phyloP scores from a whole-genome alignment of 352 stramenopile species.

The Phytophthora pinifolia region DNA sequence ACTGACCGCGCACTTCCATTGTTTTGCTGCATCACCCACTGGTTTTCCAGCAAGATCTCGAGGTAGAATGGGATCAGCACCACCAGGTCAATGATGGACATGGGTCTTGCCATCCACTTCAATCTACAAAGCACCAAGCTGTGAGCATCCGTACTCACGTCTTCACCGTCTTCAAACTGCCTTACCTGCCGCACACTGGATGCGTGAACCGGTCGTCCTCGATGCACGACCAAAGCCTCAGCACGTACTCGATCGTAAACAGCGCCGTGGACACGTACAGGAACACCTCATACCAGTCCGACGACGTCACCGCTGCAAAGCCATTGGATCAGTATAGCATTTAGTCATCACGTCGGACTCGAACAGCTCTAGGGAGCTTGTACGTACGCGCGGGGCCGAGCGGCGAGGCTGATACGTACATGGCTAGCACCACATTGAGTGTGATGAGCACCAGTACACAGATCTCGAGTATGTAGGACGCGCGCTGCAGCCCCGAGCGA shows the following conservation, averaged over 20 bases:
- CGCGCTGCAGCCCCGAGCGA: slow-evolving; percentile 57
- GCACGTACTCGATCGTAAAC: slow-evolving; percentile 74
- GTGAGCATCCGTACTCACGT: background rate
- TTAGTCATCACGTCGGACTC: too few relatives aligned
- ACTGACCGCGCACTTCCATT: background rate
- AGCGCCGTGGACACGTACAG: slow-evolving; percentile 75
- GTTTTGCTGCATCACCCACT: slow-evolving; percentile 39
- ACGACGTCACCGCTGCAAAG: slow-evolving; percentile 42
- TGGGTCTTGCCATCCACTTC: slow-evolving; percentile 76
- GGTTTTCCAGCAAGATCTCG: slow-evolving; percentile 67
- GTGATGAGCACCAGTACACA: slow-evolving; percentile 75
- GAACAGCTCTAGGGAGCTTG: background rate
- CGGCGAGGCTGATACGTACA: slow-evolving; percentile 48
- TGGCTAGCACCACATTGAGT: slow-evolving; percentile 76
- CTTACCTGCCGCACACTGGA: slow-evolving; percentile 41
- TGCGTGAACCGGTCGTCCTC: slow-evolving; percentile 69
- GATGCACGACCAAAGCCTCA: slow-evolving; percentile 82
- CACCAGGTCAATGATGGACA: slow-evolving; percentile 80
- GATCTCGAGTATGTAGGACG: slow-evolving; percentile 68
- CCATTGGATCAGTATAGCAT: too few relatives aligned
- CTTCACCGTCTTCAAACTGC: background rate
- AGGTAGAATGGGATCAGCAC: slow-evolving; percentile 81
- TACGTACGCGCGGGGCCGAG: slow-evolving; percentile 27
- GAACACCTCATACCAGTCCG: slow-evolving; percentile 73
- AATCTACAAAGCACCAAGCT: slow-evolving; percentile 33